These are phyloP conservation scores for Globisporangium sylvaticum DNA, from an alignment of 352 stramenopile genomes.

Conservation along the genomic window DNA sequence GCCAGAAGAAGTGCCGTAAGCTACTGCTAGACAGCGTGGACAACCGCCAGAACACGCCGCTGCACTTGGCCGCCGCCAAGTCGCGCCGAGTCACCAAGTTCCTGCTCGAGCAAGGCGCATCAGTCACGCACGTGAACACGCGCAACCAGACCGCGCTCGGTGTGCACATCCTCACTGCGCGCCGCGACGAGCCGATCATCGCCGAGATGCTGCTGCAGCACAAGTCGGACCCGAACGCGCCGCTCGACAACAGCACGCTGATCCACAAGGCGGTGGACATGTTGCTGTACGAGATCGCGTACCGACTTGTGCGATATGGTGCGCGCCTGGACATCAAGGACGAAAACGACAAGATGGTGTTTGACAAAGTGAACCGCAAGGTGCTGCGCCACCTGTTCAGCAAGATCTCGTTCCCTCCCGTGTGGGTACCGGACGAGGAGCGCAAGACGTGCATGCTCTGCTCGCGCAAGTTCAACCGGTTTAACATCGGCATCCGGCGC, in stretches of 20 bases:
- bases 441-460: constrained; percentile 80
- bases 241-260: constrained; percentile 59
- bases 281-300: constrained; percentile 68
- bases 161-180: constrained; percentile 76
- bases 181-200: constrained; percentile 72
- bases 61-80: constrained; percentile 77
- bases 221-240: constrained; percentile 65
- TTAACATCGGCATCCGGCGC: constrained; percentile 61
- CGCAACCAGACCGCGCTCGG: constrained; percentile 70
- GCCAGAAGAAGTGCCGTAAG: constrained; percentile 50
- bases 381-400: constrained; percentile 64
- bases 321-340: constrained; percentile 76
- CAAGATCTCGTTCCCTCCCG: constrained; percentile 75
- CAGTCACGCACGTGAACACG: constrained; percentile 57
- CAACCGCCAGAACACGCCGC: constrained; percentile 67
- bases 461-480: constrained; percentile 57
- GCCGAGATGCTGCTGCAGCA: constrained; percentile 77
- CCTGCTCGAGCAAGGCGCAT: constrained; percentile 65
- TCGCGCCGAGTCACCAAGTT: constrained; percentile 83
- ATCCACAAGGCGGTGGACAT: constrained; percentile 75
- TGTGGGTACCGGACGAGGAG: constrained; percentile 78
- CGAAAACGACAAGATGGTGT: constrained; percentile 71
- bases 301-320: constrained; percentile 73
- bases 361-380: constrained; percentile 78
- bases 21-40: constrained; percentile 70